Percentiles rank a stretch among this genome's conserved stretches.
These are phyloP conservation scores for Penicillium sp. DNA, from an alignment of 2,329 filamentous ascomycete species.

Conservation along the genomic window DNA sequence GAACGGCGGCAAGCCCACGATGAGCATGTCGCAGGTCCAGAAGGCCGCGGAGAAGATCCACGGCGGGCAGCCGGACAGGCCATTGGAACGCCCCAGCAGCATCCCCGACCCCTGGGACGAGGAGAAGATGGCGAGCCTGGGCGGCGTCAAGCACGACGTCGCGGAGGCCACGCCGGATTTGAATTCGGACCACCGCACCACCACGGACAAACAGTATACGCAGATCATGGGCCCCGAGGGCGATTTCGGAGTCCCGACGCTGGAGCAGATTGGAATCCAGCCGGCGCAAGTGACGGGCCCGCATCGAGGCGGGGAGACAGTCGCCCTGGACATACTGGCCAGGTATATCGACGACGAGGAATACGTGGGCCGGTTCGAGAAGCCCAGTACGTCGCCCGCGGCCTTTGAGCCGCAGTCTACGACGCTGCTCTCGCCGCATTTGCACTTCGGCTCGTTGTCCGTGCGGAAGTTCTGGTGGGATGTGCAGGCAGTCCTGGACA, in stretches of 20 bases:
- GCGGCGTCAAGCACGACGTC: slow-evolving; percentile 55
- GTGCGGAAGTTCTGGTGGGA: slow-evolving; percentile 71
- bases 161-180: slow-evolving; percentile 56
- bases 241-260: slow-evolving; percentile 68
- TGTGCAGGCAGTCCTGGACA: slow-evolving; percentile 60
- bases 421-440: slow-evolving; percentile 67
- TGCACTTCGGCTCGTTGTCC: slow-evolving; percentile 73
- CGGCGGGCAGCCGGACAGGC: slow-evolving; percentile 56
- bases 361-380: slow-evolving; percentile 71
- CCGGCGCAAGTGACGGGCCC: slow-evolving; percentile 57
- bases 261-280: slow-evolving; percentile 67
- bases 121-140: slow-evolving; percentile 58
- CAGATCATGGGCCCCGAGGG: slow-evolving; percentile 63
- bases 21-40: slow-evolving; percentile 68
- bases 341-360: slow-evolving; percentile 60
- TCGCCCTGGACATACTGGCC: slow-evolving; percentile 58
- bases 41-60: slow-evolving; percentile 59
- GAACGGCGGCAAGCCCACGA: slow-evolving; percentile 68
- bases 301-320: slow-evolving; percentile 68
- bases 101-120: slow-evolving; percentile 57
- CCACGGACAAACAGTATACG: slow-evolving; percentile 57
- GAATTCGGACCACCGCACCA: slow-evolving; percentile 56
- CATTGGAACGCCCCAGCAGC: slow-evolving; percentile 57
- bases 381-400: slow-evolving; percentile 71
- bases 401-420: slow-evolving; percentile 70